Percentiles rank a stretch among this genome's conserved stretches.
These are phyloP conservation scores for Kokia cookei DNA, from an alignment of 441 rosid species.

Conservation along the genomic window DNA sequence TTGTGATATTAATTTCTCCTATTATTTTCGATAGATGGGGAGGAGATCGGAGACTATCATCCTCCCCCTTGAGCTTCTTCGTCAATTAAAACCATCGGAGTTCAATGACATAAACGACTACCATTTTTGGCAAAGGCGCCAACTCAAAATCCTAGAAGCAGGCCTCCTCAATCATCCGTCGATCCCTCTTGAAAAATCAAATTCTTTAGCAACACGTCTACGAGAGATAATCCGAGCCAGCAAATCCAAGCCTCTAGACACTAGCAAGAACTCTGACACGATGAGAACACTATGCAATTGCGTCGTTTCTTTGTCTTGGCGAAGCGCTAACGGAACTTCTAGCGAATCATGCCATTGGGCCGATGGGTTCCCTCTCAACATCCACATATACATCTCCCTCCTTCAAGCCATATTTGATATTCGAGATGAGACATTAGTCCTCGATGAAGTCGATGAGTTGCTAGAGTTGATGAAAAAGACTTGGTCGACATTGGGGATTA, in stretches of 20 bases:
- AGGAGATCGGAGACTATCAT: conserved; percentile 84
- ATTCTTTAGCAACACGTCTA: conserved; percentile 44
- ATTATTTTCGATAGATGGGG: conserved; percentile 44
- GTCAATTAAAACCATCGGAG: conserved; percentile 79
- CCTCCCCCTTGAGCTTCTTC: conserved; percentile 86
- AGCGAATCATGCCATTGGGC: conserved; percentile 93
- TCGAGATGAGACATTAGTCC: conserved; percentile 72
- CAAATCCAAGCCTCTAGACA: conserved; percentile 53
- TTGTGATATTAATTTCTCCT: background rate
- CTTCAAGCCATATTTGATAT: conserved; percentile 70
- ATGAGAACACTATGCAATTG: conserved; percentile 68
- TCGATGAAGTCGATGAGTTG: conserved; percentile 90
- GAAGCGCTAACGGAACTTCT: conserved; percentile 52
- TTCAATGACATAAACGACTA: conserved; percentile 64
- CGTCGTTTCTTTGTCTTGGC: conserved; percentile 79
- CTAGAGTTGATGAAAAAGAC: conserved; percentile 91
- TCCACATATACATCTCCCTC: conserved; percentile 68
- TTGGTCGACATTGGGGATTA: conserved; percentile 83
- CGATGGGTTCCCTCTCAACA: conserved; percentile 82
- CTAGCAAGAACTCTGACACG: conserved; percentile 65
- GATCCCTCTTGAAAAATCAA: conserved; percentile 64
- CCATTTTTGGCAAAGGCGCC: conserved; percentile 82
- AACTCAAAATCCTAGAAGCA: conserved; percentile 66
- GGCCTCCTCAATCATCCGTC: conserved; percentile 78
- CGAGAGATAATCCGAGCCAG: conserved; percentile 51